A percentile compares a stretch with the other conserved stretches of the same genome.
phyloP scores from a whole-genome alignment of 164 flowering plant genomes.

The Buxus sempervirens region DNA sequence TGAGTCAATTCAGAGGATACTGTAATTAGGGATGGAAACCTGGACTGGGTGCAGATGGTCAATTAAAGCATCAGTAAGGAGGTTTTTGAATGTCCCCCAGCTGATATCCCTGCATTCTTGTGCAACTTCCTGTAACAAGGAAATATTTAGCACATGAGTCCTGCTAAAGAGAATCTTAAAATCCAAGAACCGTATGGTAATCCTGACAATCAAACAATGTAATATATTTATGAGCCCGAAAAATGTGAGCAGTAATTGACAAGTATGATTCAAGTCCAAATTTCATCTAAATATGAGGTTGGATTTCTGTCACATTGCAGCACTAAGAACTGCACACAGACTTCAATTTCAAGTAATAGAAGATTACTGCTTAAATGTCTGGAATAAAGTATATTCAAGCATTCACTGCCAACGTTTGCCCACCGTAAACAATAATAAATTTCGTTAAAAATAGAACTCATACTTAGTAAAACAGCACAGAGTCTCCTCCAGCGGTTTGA shows the following conservation, averaged over 20 bases:
- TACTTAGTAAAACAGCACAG: too few relatives aligned
- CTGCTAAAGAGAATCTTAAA: not conserved
- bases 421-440: too few relatives aligned
- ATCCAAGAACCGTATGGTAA: not conserved
- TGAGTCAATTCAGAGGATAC: too few relatives aligned
- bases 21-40: slow-evolving; percentile 31
- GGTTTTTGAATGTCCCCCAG: slow-evolving; percentile 81
- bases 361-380: too few relatives aligned
- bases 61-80: slow-evolving; percentile 72
- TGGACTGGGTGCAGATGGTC: slow-evolving; percentile 90
- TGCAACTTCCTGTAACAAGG: slow-evolving; percentile 61
- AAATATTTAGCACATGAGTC: not conserved
- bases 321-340: too few relatives aligned
- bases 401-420: too few relatives aligned
- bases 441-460: too few relatives aligned
- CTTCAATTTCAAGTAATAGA: too few relatives aligned
- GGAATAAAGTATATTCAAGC: too few relatives aligned
- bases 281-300: too few relatives aligned
- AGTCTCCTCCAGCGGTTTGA: too few relatives aligned
- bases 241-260: not conserved
- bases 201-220: not conserved
- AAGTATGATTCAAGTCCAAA: not conserved
- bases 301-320: too few relatives aligned
- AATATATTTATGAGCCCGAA: not conserved
- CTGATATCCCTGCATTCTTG: slow-evolving; percentile 76